Base-by-base conservation (phyloP, 2,329 filamentous ascomycete genomes). In the Scytalidium sp. region DNA sequence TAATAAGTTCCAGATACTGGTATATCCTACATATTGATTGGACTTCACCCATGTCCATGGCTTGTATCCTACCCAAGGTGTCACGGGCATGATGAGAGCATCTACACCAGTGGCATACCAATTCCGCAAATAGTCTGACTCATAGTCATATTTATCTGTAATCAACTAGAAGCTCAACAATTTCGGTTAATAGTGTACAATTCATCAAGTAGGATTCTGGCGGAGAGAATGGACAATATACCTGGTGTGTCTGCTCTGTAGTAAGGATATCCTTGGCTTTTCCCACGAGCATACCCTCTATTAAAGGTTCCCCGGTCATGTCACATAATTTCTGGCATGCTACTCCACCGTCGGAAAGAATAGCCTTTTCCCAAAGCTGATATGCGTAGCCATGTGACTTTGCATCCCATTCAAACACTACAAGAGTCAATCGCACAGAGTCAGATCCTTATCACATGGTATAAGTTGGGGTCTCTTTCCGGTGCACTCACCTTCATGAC, bases 1-100 rank as follows among this genome's bases (percentile, higher is more conserved):
- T 2, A 87, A 73, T 39, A 86, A 58, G 60, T 87, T 87, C 81
- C 82, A 87, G 50, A 81, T 75, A 1, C 75, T 68, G 0, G 81
- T 84, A 56, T 87, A 88, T 1, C 75, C 75, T 81, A 82, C 87
- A 69, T 59, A 83, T 57, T 43, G 32, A n/a, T 36, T 6, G 32
- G 32, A 36, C 15, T 36, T 36, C 32, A 36, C 32, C 32, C 32
- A 36, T 36, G 32, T 36, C 32, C 32, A 36, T 10, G 32, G 32
- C 17, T 36, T 36, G 13, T 36, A 44, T 27, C 42, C 42, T 8
- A 44, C 22, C 42, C n/a, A 19, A 4, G 42, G 42, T 15, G 20
- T 23, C 13, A 25, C 42, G 4, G 42, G 42, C n/a, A 25, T 25
- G 20, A 44, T 19, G 19, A 44, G 20, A 22, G 23, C 20, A 27